Base-by-base conservation (phyloP, 129 eudicot species). In the Centrapalus pauciflorus region DNA sequence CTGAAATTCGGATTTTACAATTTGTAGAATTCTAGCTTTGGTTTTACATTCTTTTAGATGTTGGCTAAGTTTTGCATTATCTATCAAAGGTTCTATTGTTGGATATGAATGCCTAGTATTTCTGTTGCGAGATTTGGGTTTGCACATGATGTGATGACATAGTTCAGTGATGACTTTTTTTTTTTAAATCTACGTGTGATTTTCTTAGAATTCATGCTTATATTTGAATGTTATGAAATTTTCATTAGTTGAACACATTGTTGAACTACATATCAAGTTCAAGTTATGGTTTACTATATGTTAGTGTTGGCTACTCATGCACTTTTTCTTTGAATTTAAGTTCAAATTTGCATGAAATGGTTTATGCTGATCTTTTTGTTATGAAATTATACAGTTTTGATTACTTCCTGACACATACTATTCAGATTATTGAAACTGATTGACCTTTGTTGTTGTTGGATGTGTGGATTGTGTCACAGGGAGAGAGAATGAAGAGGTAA, bases 401-500 rank as follows among this genome's bases (percentile, higher is more conserved):
- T 17, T 35, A 33, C 30, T 33, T 43, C 23, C 2, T 70, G 46
- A 48, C 30, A 71, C 14, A 50, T 21, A 52, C 24, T 20, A 52
- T 40, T 26, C 11, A 55, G 27, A 28, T 27, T 25, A 33, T 45
- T 50, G 25, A 61, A 61, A 45, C 25, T 62, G 40, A 62, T 49
- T 34, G 11, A 37, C 14, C 27, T 45, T 43, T 38, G 38, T 40
- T 40, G 56, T 29, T 68, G 19, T n/a, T 38, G 41, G 37, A 57
- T 57, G 35, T 64, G 64, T 67, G 60, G 14, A 74, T 46, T 43
- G 41, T 66, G 56, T 55, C 25, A 17, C 8, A 33, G 50, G 54
- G 48, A 35, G 34, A 74, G 68, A 58, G 61, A 56, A 75, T 75
- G 79, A 75, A 74, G 67, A 55, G 59, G 55, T 75, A 66, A 66